A percentile compares a stretch with the other conserved stretches of the same genome.
Conservation (phyloP, 2,329 filamentous ascomycete species). For the Neonectria neomacrospora region DNA sequence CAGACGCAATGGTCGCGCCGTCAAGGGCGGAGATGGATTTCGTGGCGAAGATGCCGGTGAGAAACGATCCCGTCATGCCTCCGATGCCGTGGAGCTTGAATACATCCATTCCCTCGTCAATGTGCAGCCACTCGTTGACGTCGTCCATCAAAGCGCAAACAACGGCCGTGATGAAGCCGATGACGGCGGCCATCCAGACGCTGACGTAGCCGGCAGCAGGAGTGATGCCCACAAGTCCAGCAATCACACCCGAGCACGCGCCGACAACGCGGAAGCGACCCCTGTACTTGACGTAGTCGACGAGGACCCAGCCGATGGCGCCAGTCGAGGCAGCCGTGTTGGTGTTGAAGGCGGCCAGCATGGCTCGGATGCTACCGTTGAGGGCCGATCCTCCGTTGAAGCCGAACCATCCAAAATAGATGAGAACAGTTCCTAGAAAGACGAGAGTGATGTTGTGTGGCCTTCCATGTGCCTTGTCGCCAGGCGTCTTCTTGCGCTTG, state of each 20-base stretch:
- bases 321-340: slow-evolving; percentile 66
- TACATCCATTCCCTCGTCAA: slow-evolving; percentile 70
- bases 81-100: slow-evolving; percentile 69
- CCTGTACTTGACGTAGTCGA: slow-evolving; percentile 61
- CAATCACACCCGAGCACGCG: slow-evolving; percentile 59
- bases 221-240: slow-evolving; percentile 67
- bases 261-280: slow-evolving; percentile 44
- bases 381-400: slow-evolving; percentile 63
- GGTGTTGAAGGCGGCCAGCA: slow-evolving; percentile 67
- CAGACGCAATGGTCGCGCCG: slow-evolving; percentile 51
- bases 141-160: slow-evolving; percentile 59
- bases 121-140: slow-evolving; percentile 60
- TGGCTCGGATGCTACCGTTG: slow-evolving; percentile 61
- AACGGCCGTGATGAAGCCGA: slow-evolving; percentile 62
- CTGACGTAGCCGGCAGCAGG: slow-evolving; percentile 66
- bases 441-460: slow-evolving; percentile 72
- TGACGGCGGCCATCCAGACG: slow-evolving; percentile 61
- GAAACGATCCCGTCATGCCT: slow-evolving; percentile 65
- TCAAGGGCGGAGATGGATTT: slow-evolving; percentile 61
- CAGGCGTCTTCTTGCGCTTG: slow-evolving; percentile 61
- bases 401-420: slow-evolving; percentile 71
- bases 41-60: slow-evolving; percentile 68
- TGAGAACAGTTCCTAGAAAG: slow-evolving; percentile 70
- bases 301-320: slow-evolving; percentile 62
- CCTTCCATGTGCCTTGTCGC: slow-evolving; percentile 56